Conservation (phyloP, 108 stramenopile genomes). For the Nitzschia putrida region DNA sequence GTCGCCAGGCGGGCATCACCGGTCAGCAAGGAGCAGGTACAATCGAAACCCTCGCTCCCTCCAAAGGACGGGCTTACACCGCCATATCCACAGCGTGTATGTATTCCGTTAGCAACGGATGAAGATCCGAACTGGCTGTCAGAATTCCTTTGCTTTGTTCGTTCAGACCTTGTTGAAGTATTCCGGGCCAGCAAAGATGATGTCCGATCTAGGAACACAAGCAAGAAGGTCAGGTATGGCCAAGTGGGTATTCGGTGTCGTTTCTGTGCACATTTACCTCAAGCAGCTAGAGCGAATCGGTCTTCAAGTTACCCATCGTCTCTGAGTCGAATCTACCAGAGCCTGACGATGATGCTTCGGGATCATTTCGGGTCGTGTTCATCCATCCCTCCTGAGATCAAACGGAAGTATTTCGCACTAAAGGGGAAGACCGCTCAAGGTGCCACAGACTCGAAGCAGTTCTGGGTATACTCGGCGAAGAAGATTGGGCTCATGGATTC, state of each 20-base stretch:
- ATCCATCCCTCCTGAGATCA: conserved; percentile 22
- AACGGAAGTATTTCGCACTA: conserved; percentile 17
- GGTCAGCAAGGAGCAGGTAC: no score
- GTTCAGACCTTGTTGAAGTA: conserved; percentile 45
- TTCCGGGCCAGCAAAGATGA: conserved; percentile 46
- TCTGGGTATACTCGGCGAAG: conserved; percentile 45
- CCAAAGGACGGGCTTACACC: no score
- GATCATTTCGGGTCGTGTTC: conserved; percentile 46
- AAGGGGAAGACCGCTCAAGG: conserved; percentile 48
- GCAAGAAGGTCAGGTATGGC: conserved; percentile 34
- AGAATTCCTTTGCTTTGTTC: conserved; percentile 54
- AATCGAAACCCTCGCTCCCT: no score
- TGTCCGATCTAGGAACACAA: conserved; percentile 34
- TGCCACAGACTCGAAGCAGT: conserved; percentile 45
- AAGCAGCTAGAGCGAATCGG: conserved; percentile 21
- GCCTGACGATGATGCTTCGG: conserved; percentile 53
- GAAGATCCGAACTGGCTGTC: conserved; percentile 57
- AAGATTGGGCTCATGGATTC: conserved; percentile 48
- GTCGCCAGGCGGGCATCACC: no score
- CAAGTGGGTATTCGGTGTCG: conserved; percentile 58
- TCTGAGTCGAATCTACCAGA: conserved; percentile 48
- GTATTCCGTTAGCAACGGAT: conserved; percentile 39
- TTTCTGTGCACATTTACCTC: conserved; percentile 43
- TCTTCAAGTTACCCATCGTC: conserved; percentile 52
- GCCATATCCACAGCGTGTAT: not conserved